Evolutionary conservation across 352 stramenopile genomes (phyloP), one percentile per base, ranked within the genome.

Genomic region (Phytopythium boreale): DNA sequence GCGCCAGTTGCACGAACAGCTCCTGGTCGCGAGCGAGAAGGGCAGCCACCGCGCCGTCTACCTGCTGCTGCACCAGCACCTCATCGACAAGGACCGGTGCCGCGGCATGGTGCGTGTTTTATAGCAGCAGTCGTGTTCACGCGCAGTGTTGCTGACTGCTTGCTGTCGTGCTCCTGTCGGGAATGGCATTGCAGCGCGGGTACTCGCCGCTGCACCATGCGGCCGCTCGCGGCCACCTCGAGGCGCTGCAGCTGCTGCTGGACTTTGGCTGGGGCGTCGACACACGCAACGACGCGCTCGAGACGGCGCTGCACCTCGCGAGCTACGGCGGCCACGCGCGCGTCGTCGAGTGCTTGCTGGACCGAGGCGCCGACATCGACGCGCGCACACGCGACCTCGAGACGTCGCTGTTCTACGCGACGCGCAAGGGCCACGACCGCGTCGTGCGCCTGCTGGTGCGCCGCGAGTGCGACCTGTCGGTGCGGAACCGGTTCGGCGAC

Each of bases 201-300:
- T 92, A 80, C 59, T 80, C 81, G 12, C 85, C 85, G 22, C 41
- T 91, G 19, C 85, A 93, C 64, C 82, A 93, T 64, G 85, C 82
- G 11, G 81, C 83, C 2, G 76, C 81, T 17, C 69, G 85, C 11
- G 85, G 83, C 3, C 85, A 92, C 57, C 63, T 93, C 46, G 74
- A 88, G 0, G 80, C 91, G 15, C 56, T 91, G 6, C 69, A 91
- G 55, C 62, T 91, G 6, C 64, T 93, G 37, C 55, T 93, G 12
- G 69, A 84, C 34, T 88, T 88, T 70, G 81, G 83, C 9, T 93
- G 84, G 84, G 53, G 52, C 20, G 69, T 79, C 37, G 63, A 90
- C 41, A 44, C 64, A 4, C 53, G 56, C 11, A 89, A 87, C 51
- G 77, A 92, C 51, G 53, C 71, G 0, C 41, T 78, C 5, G 84